These are phyloP conservation scores for Aquilaria yunnanensis DNA, from an alignment of 345 rosid species.

Conservation along the genomic window DNA sequence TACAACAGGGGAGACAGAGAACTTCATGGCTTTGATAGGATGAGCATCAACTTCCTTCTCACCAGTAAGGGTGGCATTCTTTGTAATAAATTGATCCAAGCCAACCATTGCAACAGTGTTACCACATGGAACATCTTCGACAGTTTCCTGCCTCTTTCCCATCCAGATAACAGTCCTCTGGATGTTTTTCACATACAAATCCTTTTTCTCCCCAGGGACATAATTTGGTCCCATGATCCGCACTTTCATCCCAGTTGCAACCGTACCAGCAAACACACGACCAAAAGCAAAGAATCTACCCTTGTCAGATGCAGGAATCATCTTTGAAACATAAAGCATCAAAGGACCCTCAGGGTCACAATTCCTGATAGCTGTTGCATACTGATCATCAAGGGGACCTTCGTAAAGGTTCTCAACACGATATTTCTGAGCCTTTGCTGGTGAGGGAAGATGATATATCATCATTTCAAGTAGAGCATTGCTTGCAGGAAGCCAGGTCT, in stretches of 20 bases:
- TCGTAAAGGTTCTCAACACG: slow-evolving; percentile 75
- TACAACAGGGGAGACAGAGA: slow-evolving; percentile 72
- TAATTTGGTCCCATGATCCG: slow-evolving; percentile 81
- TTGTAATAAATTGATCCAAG: slow-evolving; percentile 52
- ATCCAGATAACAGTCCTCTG: slow-evolving; percentile 64
- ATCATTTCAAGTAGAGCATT: slow-evolving; percentile 62
- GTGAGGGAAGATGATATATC: slow-evolving; percentile 52
- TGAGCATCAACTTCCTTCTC: slow-evolving; percentile 81
- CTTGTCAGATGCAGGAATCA: slow-evolving; percentile 83
- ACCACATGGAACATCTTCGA: slow-evolving; percentile 72
- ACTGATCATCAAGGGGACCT: slow-evolving; percentile 40
- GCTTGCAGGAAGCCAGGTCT: slow-evolving; percentile 57
- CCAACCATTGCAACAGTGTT: slow-evolving; percentile 63
- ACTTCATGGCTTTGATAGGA: slow-evolving; percentile 79
- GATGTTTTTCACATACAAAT: slow-evolving; percentile 46
- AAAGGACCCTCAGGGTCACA: slow-evolving; percentile 77
- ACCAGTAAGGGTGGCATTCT: slow-evolving; percentile 69
- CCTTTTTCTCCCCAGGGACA: slow-evolving; percentile 74
- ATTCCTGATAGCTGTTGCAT: slow-evolving; percentile 48
- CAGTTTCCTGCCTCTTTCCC: slow-evolving; percentile 60
- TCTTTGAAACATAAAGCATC: slow-evolving; percentile 76
- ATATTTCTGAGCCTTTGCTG: slow-evolving; percentile 41
- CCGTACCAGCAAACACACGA: slow-evolving; percentile 65
- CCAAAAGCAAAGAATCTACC: slow-evolving; percentile 81
- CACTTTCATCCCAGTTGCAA: slow-evolving; percentile 61